These are phyloP conservation scores for Argentina anserina DNA, from an alignment of 306 rosid genomes.

Conservation along the genomic window DNA sequence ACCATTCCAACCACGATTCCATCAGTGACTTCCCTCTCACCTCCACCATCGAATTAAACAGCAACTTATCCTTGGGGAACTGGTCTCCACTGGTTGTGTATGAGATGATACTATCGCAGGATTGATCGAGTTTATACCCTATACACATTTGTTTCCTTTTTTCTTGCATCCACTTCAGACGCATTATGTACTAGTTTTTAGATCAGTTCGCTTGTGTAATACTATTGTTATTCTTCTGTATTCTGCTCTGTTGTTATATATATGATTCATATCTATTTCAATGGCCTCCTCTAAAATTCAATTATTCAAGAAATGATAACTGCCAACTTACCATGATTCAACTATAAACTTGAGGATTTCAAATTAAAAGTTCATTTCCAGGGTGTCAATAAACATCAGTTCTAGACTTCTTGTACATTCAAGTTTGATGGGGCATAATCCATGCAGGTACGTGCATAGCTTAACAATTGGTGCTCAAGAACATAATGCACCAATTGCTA, in stretches of 20 bases:
- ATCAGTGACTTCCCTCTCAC: constrained; percentile 15
- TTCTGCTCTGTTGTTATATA: neutral
- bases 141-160: too few relatives aligned
- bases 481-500: too few relatives aligned
- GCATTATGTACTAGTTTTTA: neutral
- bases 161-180: too few relatives aligned
- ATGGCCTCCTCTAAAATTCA: neutral
- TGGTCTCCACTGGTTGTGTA: too few relatives aligned
- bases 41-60: constrained; percentile 25
- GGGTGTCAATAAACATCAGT: neutral
- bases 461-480: too few relatives aligned
- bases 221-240: neutral
- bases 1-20: constrained; percentile 18
- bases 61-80: neutral
- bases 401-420: too few relatives aligned
- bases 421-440: too few relatives aligned
- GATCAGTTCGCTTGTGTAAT: neutral
- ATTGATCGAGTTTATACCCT: neutral
- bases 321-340: neutral
- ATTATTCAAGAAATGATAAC: neutral
- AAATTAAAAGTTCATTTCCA: neutral
- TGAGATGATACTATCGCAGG: neutral
- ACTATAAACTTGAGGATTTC: neutral
- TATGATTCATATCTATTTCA: neutral
- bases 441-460: too few relatives aligned